Conservation (phyloP, 73 alveolate species). For the Diophrys sp. region DNA sequence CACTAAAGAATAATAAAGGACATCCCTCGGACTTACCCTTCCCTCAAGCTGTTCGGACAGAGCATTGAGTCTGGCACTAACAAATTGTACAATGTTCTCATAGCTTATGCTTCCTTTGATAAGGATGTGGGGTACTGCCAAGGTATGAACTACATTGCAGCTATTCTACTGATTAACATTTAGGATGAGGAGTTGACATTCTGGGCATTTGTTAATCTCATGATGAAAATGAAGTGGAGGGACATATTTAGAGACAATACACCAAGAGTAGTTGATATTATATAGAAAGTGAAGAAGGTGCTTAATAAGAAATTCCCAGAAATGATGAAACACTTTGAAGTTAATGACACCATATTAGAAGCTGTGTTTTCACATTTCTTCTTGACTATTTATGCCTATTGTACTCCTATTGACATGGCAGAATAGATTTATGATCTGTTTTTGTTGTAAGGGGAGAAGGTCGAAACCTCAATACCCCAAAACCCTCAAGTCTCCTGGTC, state of each 20-base stretch:
- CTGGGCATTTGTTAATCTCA: conserved; percentile 27
- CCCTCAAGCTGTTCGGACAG: background rate
- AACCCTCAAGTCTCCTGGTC: too few relatives aligned
- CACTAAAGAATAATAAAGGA: background rate
- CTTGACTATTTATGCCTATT: conserved; percentile 17
- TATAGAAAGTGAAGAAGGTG: background rate
- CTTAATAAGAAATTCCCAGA: conserved; percentile 13
- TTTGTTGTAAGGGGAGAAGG: conserved; percentile 26
- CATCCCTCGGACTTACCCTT: conserved; percentile 11
- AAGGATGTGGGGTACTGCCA: conserved; percentile 58
- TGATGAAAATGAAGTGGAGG: conserved; percentile 33
- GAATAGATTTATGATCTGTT: conserved; percentile 25
- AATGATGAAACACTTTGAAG: conserved; percentile 9
- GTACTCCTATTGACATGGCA: conserved; percentile 7
- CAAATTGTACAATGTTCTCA: conserved; percentile 27
- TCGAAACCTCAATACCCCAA: too few relatives aligned
- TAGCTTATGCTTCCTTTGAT: conserved; percentile 54
- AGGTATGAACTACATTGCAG: conserved; percentile 62
- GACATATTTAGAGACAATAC: conserved; percentile 15
- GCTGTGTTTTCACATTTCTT: conserved; percentile 39
- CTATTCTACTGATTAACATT: conserved; percentile 36
- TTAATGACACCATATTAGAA: conserved; percentile 14
- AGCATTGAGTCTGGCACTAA: conserved; percentile 22
- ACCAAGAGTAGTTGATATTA: conserved; percentile 19
- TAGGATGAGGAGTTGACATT: conserved; percentile 50